Percentiles rank a stretch among this genome's conserved stretches.
These are phyloP conservation scores for Porpolomopsis calyptriformis DNA, from an alignment of 768 basidiomycete species.

Conservation along the genomic window DNA sequence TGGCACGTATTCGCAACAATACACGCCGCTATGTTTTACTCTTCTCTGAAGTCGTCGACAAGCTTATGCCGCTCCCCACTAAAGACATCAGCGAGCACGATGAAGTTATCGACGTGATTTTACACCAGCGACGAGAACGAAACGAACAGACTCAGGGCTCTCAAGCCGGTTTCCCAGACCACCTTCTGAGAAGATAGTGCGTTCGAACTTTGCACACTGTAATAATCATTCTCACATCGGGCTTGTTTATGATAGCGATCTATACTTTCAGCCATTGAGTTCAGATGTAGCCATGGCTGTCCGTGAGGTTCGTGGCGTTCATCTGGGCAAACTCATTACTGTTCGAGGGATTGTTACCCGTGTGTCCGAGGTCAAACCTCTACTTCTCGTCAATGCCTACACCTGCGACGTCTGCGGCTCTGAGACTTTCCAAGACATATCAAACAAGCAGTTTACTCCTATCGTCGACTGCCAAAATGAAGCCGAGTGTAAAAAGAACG, in stretches of 20 bases:
- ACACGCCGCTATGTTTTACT: constrained; percentile 82
- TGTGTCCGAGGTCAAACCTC: constrained; percentile 96
- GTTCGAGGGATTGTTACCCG: constrained; percentile 97
- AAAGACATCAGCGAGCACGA: constrained; percentile 84
- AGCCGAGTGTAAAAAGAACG: constrained; percentile 76
- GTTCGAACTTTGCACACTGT: constrained; percentile 24
- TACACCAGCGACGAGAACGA: constrained; percentile 84
- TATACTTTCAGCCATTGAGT: constrained; percentile 86
- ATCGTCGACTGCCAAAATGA: constrained; percentile 82
- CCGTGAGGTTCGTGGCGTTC: constrained; percentile 74
- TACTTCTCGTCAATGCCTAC: constrained; percentile 94
- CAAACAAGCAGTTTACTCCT: constrained; percentile 82
- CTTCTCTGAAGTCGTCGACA: constrained; percentile 86
- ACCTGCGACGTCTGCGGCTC: constrained; percentile 97
- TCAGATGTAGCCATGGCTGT: constrained; percentile 76
- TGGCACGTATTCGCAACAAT: constrained; percentile 70
- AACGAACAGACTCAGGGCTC: constrained; percentile 70
- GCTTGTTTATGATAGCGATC: constrained; percentile 46
- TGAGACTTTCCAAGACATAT: constrained; percentile 97
- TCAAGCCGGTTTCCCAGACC: constrained; percentile 80
- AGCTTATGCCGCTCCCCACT: constrained; percentile 78
- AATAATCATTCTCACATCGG: constrained; percentile 8
- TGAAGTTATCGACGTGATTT: constrained; percentile 94
- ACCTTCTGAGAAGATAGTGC: constrained; percentile 90
- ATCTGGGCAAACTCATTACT: constrained; percentile 90